Evolutionary conservation across 2,329 filamentous ascomycete genomes (phyloP).

Genomic region (Colletotrichum phormii): DNA sequence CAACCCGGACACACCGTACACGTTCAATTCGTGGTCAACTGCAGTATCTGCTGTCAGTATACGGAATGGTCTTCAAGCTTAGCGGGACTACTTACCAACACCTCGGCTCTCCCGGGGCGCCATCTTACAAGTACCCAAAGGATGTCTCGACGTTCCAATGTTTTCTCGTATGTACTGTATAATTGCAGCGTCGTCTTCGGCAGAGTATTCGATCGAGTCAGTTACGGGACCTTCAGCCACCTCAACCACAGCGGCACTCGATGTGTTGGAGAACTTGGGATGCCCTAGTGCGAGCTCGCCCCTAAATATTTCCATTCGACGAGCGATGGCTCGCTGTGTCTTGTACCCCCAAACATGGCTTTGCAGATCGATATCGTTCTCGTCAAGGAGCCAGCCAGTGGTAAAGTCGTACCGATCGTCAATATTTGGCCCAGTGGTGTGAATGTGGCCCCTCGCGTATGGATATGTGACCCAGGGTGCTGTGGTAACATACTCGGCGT

Average conservation of each 20-base stretch:
- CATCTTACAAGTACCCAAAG: slow-evolving; percentile 59
- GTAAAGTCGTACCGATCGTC: slow-evolving; percentile 60
- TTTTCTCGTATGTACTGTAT: slow-evolving; percentile 56
- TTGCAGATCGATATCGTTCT: slow-evolving; percentile 65
- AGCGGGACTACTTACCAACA: slow-evolving; percentile 41
- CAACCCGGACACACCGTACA: slow-evolving; percentile 54
- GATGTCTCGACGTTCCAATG: slow-evolving; percentile 58
- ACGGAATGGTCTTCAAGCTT: neutral
- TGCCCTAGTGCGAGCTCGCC: slow-evolving; percentile 57
- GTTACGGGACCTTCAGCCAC: slow-evolving; percentile 50
- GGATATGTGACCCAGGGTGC: slow-evolving; percentile 68
- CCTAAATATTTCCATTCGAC: slow-evolving; percentile 65
- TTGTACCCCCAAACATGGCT: slow-evolving; percentile 75
- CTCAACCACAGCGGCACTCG: slow-evolving; percentile 61
- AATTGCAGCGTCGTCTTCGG: slow-evolving; percentile 62
- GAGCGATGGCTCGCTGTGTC: slow-evolving; percentile 68
- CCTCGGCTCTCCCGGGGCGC: slow-evolving; percentile 51
- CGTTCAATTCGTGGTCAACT: slow-evolving; percentile 52
- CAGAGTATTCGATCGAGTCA: slow-evolving; percentile 57
- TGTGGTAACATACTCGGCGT: slow-evolving; percentile 60
- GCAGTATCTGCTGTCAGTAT: slow-evolving; percentile 31
- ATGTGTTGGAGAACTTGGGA: slow-evolving; percentile 55
- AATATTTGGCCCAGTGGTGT: slow-evolving; percentile 55
- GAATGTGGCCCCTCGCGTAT: slow-evolving; percentile 68
- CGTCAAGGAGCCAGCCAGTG: slow-evolving; percentile 61